Evolutionary conservation across 1,139 yeast genomes (phyloP).

Genomic region (Diutina mesorugosa): DNA sequence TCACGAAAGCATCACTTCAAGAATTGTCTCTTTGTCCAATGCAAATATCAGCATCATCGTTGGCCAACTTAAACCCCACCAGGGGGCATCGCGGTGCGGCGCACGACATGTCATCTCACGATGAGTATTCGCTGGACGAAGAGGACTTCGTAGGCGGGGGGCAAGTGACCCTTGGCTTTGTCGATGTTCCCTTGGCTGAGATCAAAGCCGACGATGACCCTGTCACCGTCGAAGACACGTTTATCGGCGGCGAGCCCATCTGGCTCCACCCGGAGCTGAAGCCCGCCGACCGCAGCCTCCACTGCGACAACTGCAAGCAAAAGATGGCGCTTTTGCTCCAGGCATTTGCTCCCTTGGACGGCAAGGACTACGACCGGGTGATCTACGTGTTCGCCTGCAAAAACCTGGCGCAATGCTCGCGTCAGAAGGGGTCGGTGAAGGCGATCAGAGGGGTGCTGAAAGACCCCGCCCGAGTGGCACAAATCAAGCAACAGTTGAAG

Average conservation of each 20-base stretch:
- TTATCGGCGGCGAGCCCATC: conserved; percentile 67
- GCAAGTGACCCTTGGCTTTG: conserved; percentile 45
- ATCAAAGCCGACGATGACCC: conserved; percentile 18
- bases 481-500: conserved; percentile 24
- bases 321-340: conserved; percentile 62
- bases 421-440: conserved; percentile 55
- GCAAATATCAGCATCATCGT: no score
- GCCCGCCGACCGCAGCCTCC: conserved; percentile 38
- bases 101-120: conserved; percentile 7
- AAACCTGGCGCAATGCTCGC: conserved; percentile 41
- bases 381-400: conserved; percentile 71
- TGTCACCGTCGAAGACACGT: conserved; percentile 58
- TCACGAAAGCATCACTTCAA: no score
- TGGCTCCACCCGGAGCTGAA: conserved; percentile 41
- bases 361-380: conserved; percentile 65
- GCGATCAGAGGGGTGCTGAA: conserved; percentile 65
- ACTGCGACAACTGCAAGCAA: conserved; percentile 53
- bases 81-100: neutral
- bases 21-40: no score
- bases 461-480: conserved; percentile 35
- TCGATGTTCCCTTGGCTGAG: conserved; percentile 35
- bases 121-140: conserved; percentile 31
- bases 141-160: conserved; percentile 13
- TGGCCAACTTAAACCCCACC: no score
- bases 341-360: conserved; percentile 66